These are phyloP conservation scores for Zymoseptoria tritici DNA, from an alignment of 2,329 filamentous ascomycete species.

Conservation along the genomic window DNA sequence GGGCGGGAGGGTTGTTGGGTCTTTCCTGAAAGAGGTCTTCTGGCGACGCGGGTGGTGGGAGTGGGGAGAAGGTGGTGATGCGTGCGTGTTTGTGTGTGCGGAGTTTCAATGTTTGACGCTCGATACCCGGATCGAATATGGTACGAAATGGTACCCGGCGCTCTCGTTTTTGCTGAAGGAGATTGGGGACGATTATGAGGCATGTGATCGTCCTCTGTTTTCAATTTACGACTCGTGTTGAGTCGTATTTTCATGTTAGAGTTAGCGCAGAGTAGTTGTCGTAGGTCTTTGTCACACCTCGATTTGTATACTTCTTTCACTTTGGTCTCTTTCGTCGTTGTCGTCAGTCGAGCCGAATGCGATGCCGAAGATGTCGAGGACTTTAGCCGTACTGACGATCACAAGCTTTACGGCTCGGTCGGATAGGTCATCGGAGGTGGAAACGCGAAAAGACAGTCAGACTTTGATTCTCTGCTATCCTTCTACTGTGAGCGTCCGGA, in stretches of 20 bases:
- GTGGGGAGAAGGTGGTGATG: not conserved
- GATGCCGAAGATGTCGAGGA: too few species aligned
- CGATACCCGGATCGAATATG: conserved; percentile 9
- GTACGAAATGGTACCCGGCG: too few species aligned
- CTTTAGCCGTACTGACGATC: too few species aligned
- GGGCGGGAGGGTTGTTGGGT: conserved; percentile 50
- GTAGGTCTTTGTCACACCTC: too few species aligned
- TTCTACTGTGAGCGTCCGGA: too few species aligned
- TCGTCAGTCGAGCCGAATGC: too few species aligned
- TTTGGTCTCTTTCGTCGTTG: too few species aligned
- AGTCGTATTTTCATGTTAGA: not conserved
- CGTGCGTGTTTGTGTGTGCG: conserved; percentile 1
- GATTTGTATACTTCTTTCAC: too few species aligned
- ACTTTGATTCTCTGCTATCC: too few species aligned
- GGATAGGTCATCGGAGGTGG: too few species aligned
- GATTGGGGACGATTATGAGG: not conserved
- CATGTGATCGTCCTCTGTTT: not conserved
- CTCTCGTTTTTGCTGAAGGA: not conserved
- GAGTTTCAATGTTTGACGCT: conserved; percentile 9
- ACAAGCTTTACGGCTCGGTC: too few species aligned
- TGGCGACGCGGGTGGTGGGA: not conserved
- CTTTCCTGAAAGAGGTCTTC: conserved; percentile 19
- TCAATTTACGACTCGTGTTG: conserved; percentile 1
- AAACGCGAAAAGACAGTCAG: too few species aligned
- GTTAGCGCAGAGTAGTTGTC: conserved; percentile 1